Percentiles rank a stretch among this genome's conserved stretches.
Conservation (phyloP, 805 yeast genomes). For the Metschnikowia colocasiae region DNA sequence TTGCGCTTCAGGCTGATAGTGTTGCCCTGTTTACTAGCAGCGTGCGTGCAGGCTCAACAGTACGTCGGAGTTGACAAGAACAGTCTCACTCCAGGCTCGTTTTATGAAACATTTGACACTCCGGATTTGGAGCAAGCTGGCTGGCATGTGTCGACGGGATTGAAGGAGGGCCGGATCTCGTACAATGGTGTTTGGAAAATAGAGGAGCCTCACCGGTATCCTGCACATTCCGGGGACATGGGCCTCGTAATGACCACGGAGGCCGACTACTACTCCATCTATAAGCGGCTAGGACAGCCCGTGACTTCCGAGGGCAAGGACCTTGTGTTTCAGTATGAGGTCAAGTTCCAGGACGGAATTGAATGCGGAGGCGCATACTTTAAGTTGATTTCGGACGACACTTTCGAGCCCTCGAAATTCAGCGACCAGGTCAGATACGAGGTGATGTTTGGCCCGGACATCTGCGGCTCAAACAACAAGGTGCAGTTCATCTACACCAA, state of each 20-base stretch:
- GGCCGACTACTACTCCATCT: conserved; percentile 81
- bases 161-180: conserved; percentile 47
- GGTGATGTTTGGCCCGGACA: conserved; percentile 93
- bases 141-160: conserved; percentile 54
- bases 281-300: conserved; percentile 53
- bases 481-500: conserved; percentile 70
- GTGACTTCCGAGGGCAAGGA: conserved; percentile 60
- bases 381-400: conserved; percentile 54
- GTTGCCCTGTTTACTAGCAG: background rate
- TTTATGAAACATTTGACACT: conserved; percentile 61
- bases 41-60: conserved; percentile 9
- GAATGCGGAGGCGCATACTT: conserved; percentile 89
- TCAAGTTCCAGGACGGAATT: conserved; percentile 74
- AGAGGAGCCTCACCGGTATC: conserved; percentile 52
- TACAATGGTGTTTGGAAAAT: conserved; percentile 76
- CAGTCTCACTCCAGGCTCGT: conserved; percentile 39
- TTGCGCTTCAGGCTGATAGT: background rate
- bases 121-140: conserved; percentile 23
- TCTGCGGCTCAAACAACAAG: conserved; percentile 76
- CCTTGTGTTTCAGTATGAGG: conserved; percentile 85
- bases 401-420: conserved; percentile 46
- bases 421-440: conserved; percentile 68
- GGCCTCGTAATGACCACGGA: conserved; percentile 74
- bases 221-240: conserved; percentile 61
- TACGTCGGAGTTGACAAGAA: conserved; percentile 36